These are phyloP conservation scores for Viola pubescens DNA, from an alignment of 441 rosid genomes.

Conservation along the genomic window DNA sequence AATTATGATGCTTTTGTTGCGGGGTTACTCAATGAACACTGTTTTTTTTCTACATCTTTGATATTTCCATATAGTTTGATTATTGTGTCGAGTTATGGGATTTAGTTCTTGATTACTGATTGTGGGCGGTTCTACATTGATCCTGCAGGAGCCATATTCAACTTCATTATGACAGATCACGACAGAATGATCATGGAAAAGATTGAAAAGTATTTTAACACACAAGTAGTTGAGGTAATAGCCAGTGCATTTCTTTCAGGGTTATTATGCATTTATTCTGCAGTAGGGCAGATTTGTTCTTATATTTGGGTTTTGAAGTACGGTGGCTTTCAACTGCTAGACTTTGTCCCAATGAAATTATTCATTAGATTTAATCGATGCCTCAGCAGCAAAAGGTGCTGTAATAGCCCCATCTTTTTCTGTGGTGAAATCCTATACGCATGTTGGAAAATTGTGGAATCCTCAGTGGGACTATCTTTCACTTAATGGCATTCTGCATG, in stretches of 20 bases:
- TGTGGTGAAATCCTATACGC: neutral
- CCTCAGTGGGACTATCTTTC: too few species aligned
- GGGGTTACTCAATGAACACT: neutral
- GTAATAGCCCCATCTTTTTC: neutral
- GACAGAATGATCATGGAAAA: slow-evolving; percentile 56
- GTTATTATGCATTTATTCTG: neutral
- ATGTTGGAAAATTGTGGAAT: too few species aligned
- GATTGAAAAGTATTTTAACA: slow-evolving; percentile 60
- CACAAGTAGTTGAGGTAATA: slow-evolving; percentile 46
- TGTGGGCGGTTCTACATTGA: slow-evolving; percentile 4
- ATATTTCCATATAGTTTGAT: neutral
- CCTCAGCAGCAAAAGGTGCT: too few species aligned
- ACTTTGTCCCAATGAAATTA: neutral
- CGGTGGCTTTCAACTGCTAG: neutral
- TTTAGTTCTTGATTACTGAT: slow-evolving; percentile 4
- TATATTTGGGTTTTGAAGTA: neutral
- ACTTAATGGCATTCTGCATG: neutral
- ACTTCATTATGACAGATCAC: slow-evolving; percentile 40
- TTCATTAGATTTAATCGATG: too few species aligned
- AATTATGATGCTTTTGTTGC: neutral
- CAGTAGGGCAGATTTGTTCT: neutral
- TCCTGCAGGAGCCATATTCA: slow-evolving; percentile 77
- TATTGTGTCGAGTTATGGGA: too few species aligned
- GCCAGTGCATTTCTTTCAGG: neutral
- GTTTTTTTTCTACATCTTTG: neutral